phyloP scores from a whole-genome alignment of 495 filamentous ascomycete species.

The Friedmanniomyces simplex region DNA sequence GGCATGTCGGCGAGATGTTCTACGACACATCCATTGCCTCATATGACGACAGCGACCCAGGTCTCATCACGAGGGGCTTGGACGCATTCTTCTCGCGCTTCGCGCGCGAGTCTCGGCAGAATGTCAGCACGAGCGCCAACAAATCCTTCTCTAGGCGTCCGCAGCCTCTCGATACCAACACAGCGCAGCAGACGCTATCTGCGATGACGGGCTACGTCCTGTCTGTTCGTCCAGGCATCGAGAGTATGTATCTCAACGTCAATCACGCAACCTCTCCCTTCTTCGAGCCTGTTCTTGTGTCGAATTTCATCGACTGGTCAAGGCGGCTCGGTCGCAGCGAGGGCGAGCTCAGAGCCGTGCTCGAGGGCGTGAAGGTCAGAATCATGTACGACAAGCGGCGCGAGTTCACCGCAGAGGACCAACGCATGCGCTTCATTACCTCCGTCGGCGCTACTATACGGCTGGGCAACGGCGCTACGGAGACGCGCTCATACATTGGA shows the following conservation, averaged over 20 bases:
- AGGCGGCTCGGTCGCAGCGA: too few relatives aligned
- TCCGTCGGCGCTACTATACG: not conserved
- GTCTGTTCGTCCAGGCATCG: constrained; percentile 8
- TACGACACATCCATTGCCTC: not conserved
- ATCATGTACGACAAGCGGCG: not conserved
- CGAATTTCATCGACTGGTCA: not conserved
- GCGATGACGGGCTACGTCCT: constrained; percentile 3
- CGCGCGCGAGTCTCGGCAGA: not conserved
- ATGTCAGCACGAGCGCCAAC: not conserved
- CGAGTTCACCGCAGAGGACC: not conserved
- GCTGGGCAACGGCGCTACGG: too few relatives aligned
- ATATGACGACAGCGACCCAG: not conserved
- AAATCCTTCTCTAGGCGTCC: not conserved
- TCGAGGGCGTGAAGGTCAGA: constrained; percentile 8
- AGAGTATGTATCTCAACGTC: constrained; percentile 3
- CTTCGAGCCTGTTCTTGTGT: not conserved
- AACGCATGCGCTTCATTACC: not conserved
- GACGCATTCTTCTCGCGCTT: constrained; percentile 8
- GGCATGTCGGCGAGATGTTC: not conserved
- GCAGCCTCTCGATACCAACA: not conserved
- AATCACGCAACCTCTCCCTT: constrained; percentile 9
- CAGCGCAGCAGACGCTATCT: not conserved
- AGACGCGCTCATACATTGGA: too few relatives aligned
- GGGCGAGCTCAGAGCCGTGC: not conserved
- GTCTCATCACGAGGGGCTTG: constrained; percentile 1